Conservation (phyloP, 768 basidiomycete genomes). For the Hericium alpestre region DNA sequence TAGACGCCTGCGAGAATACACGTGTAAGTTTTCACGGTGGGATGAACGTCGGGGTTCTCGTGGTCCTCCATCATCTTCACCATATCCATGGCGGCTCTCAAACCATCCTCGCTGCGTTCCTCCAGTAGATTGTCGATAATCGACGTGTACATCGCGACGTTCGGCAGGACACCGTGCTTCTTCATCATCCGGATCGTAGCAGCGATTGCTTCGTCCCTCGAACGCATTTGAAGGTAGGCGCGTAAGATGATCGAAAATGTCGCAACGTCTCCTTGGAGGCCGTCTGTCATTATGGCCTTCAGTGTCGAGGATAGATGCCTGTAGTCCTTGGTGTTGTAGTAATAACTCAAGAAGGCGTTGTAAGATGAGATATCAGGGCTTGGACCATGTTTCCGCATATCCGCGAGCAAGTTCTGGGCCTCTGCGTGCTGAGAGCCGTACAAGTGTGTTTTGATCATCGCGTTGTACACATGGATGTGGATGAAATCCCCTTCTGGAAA, state of each 20-base stretch:
- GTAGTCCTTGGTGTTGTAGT: conserved; percentile 54
- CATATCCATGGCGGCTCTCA: conserved; percentile 59
- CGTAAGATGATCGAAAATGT: conserved; percentile 83
- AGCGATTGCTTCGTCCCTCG: conserved; percentile 50
- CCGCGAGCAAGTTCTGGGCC: conserved; percentile 28
- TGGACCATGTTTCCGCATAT: conserved; percentile 38
- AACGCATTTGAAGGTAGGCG: conserved; percentile 57
- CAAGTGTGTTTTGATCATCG: conserved; percentile 62
- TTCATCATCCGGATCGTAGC: conserved; percentile 66
- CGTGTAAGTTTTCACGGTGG: conserved; percentile 81
- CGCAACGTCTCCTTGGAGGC: conserved; percentile 63
- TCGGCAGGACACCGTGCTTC: conserved; percentile 62
- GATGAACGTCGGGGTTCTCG: conserved; percentile 26
- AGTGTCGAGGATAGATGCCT: conserved; percentile 48
- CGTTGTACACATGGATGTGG: conserved; percentile 46
- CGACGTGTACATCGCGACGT: conserved; percentile 64
- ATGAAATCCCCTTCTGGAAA: conserved; percentile 14
- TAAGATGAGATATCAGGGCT: conserved; percentile 64
- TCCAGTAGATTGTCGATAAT: conserved; percentile 70
- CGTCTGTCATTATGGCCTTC: conserved; percentile 40
- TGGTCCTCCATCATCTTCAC: conserved; percentile 66
- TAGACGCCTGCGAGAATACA: conserved; percentile 65
- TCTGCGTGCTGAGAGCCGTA: conserved; percentile 19
- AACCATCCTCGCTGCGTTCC: conserved; percentile 37
- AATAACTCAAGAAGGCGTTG: conserved; percentile 70